Evolutionary conservation across 345 rosid genomes (phyloP), one percentile per base, ranked within the genome.

Genomic region (Passiflora organensis): DNA sequence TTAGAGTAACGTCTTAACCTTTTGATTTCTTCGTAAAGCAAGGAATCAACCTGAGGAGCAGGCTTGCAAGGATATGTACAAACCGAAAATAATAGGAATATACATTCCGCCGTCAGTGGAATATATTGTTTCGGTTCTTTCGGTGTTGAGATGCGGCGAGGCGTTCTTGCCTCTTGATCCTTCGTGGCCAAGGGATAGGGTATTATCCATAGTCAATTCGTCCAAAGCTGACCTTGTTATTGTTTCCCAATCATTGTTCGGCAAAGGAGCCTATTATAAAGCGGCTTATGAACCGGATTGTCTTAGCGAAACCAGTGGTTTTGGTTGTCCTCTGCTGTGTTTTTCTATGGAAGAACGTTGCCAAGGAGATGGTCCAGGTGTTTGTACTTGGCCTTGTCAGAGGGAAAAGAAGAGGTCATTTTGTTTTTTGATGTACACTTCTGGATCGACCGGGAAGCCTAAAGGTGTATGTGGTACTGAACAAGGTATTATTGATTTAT

Each of bases 381-480:
- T 70, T 64, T 44, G 48, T 32, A 13, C 2, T 63, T 86, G 78
- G 78, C 87, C 89, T 65, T 89, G 99, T 66, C 63, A 64, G 64
- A 69, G 39, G 51, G 71, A 60, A 39, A 58, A 59, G 18, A 61
- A 72, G 37, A 82, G 94, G 58, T 44, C 49, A 17, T 89, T 89
- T 65, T 84, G 95, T 67, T 93, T 84, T 78, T 53, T 93, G 34
- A 78, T 93, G 83, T 89, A 82, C 71, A 93, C 99, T 10, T 93
- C 96, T 3, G 99, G 99, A 53, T 93, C 99, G 13, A 82, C 87
- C 24, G 99, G 96, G 56, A 75, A 58, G 53, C 96, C 99, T 17
- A 93, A 89, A 81, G 96, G 95, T 22, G 86, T 93, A 37, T 84
- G 87, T 59, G 99, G 96, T 55, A 84, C 96, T 28, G 95, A 93